Base-by-base conservation (phyloP, 148 eudicot species). In the Simmondsia chinensis region DNA sequence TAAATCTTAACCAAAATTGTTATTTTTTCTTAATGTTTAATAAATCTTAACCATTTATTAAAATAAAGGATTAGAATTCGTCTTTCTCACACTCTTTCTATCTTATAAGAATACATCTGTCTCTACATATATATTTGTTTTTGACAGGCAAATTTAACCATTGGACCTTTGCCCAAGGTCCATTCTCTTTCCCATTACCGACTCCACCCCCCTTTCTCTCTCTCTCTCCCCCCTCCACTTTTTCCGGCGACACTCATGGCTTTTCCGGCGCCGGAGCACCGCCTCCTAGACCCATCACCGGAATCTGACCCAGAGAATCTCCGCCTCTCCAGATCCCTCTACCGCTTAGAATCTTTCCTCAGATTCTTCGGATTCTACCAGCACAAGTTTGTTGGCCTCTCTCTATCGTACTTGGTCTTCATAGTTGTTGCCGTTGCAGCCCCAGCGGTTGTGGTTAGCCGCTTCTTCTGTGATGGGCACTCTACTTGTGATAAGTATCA, bases 291-390 rank as follows among this genome's bases (percentile, higher is more conserved):
- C 14, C 43, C 50, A 9, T 32, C 23, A 14, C 41, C 39, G 25
- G 19, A 4, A 24, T 30, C 32, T 5, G 31, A 28, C 31, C 5
- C 31, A 5, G 6, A 28, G 40, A 48, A 8, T 19, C 41, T 32
- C 53, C 53, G 11, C 28, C 72, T 61, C 4, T 48, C 48, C 26
- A 12, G 11, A 15, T 50, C 75, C 6, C 60, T 77, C 6, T 35
- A 21, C 21, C 48, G 58, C 5, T 46, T 81, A 2, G 69, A 77
- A 14, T 31, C 23, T 9, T 71, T 71, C 50, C 75, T 81, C 22
- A 50, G 66, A 12, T 38, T 69, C 39, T 52, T 77, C 30, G 89
- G 89, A 13, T 77, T 81, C 69, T 46, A 54, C 46, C 81, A 77
- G 12, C 22, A 57, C 69, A 59, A 71, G 11, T 18, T 48, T 0